Base-by-base conservation (phyloP, 208 protist genomes). In the Leishmania martiniquensis region DNA sequence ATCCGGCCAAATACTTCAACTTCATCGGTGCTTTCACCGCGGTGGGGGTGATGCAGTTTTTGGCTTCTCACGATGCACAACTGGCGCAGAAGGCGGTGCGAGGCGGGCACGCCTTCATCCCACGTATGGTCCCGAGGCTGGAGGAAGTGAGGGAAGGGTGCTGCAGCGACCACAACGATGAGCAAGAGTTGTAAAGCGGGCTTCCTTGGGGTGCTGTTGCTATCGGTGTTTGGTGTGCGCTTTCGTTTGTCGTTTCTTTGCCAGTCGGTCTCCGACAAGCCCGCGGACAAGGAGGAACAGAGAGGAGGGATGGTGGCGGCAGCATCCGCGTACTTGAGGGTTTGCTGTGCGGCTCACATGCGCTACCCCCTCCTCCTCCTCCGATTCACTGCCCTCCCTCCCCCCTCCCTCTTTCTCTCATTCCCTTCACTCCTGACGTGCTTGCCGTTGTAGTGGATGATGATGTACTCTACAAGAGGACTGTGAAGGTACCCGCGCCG, bases 21-120 rank as follows among this genome's bases (percentile, higher is more conserved):
- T 85, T 88, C 47, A 66, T 81, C 13, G 87, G 87, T 17, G 67
- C 84, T 25, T 86, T 88, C 60, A 76, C 71, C 9, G 81, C 73
- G 4, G 82, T 85, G 42, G 60, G 80, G 10, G 39, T 90, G 13
- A 74, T 82, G 12, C 77, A 84, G 47, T 90, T 90, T 59, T 66
- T 81, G 62, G 47, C 59, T 0, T 51, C 72, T 15, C 66, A 80
- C 60, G 55, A 73, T 34, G 25, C 72, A 22, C 37, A 81, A 4
- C 34, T 76, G 4, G 9, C 82, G 9, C 44, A 62, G 37, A 51
- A 62, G 47, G 69, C 47, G 42, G 77, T 80, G 25, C 44, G 65
- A 1, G 78, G 76, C 6, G 85, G 78, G 6, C 72, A 75, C 13
- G 51, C 57, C 6, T 89, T 85, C 69, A 81, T 83, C 13, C 65